Conservation (phyloP, 2,329 filamentous ascomycete species). For the Parasarocladium wereldwijsianum region DNA sequence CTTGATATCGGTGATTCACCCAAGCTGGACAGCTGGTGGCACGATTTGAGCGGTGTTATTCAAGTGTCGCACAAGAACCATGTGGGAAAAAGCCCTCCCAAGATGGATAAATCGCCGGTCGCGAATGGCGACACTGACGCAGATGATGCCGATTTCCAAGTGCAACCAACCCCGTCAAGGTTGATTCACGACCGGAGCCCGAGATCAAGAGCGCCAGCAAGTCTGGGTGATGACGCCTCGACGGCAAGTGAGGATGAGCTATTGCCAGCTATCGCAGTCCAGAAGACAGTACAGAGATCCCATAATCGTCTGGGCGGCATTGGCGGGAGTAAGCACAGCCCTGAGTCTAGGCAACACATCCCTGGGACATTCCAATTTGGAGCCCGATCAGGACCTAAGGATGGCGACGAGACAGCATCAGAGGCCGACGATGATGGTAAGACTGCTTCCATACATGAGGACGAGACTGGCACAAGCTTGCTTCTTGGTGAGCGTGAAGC, state of each 20-base stretch:
- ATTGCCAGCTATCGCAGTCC: neutral
- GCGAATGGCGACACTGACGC: slow-evolving; percentile 13
- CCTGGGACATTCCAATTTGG: slow-evolving; percentile 20
- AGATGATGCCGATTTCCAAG: slow-evolving; percentile 37
- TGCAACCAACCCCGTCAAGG: slow-evolving; percentile 30
- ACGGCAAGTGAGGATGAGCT: slow-evolving; percentile 6
- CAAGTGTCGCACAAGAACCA: slow-evolving; percentile 10
- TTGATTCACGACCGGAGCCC: slow-evolving; percentile 10
- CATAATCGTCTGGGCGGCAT: slow-evolving; percentile 18
- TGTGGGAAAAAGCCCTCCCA: slow-evolving; percentile 8
- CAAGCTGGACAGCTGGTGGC: slow-evolving; percentile 35
- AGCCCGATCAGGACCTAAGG: slow-evolving; percentile 13
- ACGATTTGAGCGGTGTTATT: slow-evolving; percentile 19
- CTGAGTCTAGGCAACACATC: slow-evolving; percentile 6
- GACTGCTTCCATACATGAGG: slow-evolving; percentile 11
- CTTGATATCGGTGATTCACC: slow-evolving; percentile 17
- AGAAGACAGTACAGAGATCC: slow-evolving; percentile 7
- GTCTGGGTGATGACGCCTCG: slow-evolving; percentile 2
- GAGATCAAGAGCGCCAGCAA: slow-evolving; percentile 10
- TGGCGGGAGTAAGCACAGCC: slow-evolving; percentile 12
- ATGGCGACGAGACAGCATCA: slow-evolving; percentile 23
- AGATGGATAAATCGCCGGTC: slow-evolving; percentile 7
- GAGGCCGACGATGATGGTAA: slow-evolving; percentile 19
- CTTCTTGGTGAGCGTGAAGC: too few species aligned
- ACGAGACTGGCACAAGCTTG: too few species aligned